phyloP scores from a whole-genome alignment of 1,139 yeast genomes.

The Yamadazyma atmosphaerica region DNA sequence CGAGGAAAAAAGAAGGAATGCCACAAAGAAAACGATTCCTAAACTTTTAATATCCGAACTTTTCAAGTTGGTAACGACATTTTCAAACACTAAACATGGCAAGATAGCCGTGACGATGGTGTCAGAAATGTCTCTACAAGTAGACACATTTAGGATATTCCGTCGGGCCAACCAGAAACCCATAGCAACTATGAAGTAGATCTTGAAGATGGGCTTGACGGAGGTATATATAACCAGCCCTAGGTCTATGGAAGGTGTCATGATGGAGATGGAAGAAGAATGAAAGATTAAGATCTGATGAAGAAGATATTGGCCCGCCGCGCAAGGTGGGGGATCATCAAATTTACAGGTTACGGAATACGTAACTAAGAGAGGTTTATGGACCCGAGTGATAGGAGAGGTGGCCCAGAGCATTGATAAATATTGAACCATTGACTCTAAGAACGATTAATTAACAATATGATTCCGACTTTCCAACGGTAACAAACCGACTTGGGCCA shows the following conservation, averaged over 20 bases:
- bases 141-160: conserved; percentile 70
- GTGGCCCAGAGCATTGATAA: no score
- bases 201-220: conserved; percentile 84
- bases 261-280: background rate
- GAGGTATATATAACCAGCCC: conserved; percentile 79
- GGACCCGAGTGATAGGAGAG: no score
- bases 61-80: conserved; percentile 68
- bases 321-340: background rate
- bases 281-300: background rate
- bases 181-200: conserved; percentile 68
- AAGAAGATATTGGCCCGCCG: background rate
- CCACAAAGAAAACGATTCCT: conserved; percentile 68
- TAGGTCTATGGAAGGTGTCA: conserved; percentile 21
- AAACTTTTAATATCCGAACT: conserved; percentile 72
- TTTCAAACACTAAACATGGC: conserved; percentile 79
- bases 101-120: conserved; percentile 69
- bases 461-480: no score
- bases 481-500: no score
- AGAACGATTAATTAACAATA: no score
- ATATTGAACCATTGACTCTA: no score
- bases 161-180: conserved; percentile 69
- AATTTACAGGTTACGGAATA: no score
- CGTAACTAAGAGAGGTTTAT: no score
- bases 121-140: conserved; percentile 71
- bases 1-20: conserved; percentile 41